Conservation (phyloP, 305 asterid genomes). For the Rubia tinctorum region DNA sequence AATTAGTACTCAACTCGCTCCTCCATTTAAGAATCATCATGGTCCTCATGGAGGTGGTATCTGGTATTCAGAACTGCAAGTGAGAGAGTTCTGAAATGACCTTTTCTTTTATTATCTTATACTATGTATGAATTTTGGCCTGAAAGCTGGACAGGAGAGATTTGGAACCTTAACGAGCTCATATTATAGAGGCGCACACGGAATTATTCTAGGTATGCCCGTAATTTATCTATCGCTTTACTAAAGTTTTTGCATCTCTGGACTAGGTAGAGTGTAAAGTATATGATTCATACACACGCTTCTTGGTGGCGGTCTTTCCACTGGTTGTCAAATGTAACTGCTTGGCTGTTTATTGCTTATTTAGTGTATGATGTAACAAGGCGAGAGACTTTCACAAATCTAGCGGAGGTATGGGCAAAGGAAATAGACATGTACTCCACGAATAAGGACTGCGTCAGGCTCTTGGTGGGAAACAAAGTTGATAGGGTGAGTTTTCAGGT, state of each 20-base stretch:
- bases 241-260: neutral
- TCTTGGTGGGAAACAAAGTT: constrained; percentile 86
- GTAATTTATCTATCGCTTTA: neutral
- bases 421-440: constrained; percentile 74
- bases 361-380: constrained; percentile 93
- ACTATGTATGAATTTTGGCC: constrained; percentile 1
- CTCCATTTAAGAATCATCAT: too few species aligned
- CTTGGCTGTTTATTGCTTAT: neutral
- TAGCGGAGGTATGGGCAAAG: constrained; percentile 62
- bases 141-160: constrained; percentile 78
- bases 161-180: constrained; percentile 76
- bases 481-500: constrained; percentile 55
- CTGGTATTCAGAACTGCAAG: neutral
- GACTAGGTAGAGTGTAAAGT: neutral
- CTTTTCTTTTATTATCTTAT: neutral
- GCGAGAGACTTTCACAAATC: constrained; percentile 69
- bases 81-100: too few species aligned
- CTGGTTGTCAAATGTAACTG: neutral
- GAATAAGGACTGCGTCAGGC: constrained; percentile 68
- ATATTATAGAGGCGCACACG: constrained; percentile 96
- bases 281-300: neutral
- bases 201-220: constrained; percentile 68
- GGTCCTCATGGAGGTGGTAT: too few species aligned
- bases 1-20: neutral
- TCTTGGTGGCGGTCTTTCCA: neutral